phyloP scores from a whole-genome alignment of 2,329 filamentous ascomycete genomes.

The Camptophora hylomeconis region DNA sequence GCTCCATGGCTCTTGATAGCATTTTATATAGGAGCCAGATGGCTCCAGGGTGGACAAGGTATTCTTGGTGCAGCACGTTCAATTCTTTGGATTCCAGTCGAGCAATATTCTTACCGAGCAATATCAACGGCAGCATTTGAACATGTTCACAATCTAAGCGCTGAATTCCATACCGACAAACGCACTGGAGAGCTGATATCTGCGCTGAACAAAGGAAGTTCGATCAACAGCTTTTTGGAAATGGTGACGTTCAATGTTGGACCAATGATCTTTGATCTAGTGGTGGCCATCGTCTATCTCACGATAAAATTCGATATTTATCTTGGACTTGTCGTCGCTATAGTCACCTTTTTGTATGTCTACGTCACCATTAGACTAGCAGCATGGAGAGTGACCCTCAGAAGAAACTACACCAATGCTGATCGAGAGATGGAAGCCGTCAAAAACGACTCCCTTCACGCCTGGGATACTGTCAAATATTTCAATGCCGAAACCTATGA shows the following conservation, averaged over 20 bases:
- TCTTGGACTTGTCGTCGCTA: slow-evolving; percentile 76
- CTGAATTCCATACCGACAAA: slow-evolving; percentile 94
- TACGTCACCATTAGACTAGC: slow-evolving; percentile 96
- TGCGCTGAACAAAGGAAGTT: slow-evolving; percentile 86
- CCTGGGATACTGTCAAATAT: slow-evolving; percentile 92
- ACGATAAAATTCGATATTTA: slow-evolving; percentile 68
- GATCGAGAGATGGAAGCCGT: slow-evolving; percentile 92
- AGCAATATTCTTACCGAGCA: slow-evolving; percentile 91
- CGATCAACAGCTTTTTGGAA: slow-evolving; percentile 93
- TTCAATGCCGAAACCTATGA: slow-evolving; percentile 78
- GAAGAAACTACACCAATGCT: slow-evolving; percentile 87
- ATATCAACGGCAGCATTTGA: slow-evolving; percentile 92
- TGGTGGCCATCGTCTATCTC: slow-evolving; percentile 74
- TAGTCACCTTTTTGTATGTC: slow-evolving; percentile 91
- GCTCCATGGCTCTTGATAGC: slow-evolving; percentile 65
- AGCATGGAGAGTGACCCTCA: slow-evolving; percentile 78
- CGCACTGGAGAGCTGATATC: slow-evolving; percentile 93
- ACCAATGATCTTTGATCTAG: slow-evolving; percentile 84
- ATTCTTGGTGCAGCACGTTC: slow-evolving; percentile 71
- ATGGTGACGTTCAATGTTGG: slow-evolving; percentile 92
- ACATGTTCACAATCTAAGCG: slow-evolving; percentile 85
- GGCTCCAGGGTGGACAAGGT: slow-evolving; percentile 80
- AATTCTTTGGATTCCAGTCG: slow-evolving; percentile 88
- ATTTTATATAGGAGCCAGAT: slow-evolving; percentile 63
- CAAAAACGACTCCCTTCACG: slow-evolving; percentile 96